Base-by-base conservation (phyloP, 2,329 filamentous ascomycete species). In the Simplicillium sp. region DNA sequence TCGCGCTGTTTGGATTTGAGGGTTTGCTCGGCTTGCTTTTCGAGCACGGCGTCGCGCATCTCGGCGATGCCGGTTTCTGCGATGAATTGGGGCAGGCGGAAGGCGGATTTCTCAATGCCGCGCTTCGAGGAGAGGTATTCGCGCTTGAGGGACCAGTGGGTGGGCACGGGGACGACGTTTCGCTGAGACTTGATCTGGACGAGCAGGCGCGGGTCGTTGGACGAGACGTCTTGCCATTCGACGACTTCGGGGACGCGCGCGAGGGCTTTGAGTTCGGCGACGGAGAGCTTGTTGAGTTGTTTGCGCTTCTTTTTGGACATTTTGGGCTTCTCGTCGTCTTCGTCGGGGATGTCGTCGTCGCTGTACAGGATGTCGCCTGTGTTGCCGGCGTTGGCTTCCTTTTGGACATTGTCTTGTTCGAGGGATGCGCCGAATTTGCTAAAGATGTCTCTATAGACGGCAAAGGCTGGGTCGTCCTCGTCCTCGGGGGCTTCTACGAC, bases 41-140 rank as follows among this genome's bases (percentile, higher is more conserved):
- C 92, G 36, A 97, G 66, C 0, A 94, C 88, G 3, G 92, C 90
- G 58, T 97, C 92, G 50, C 92, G 82, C 92, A 98, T 98, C 67
- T 97, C 92, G 13, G 88, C 80, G 54, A 98, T 98, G 29, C 92
- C 92, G 2, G 92, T 98, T 57, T 97, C 92, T 52, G 90, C 84
- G 49, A 98, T 98, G 61, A 97, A 98, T 54, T 90, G 92, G 1
- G 92, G 92, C 13, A 98, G 74, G 18, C 87, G 77, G 61, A 97
- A 98, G 0, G 89, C 82, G 1, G 90, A 77, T 65, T 98, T 98
- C 62, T 98, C 92, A 45, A 98, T 87, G 64, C 92, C 92, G 45
- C 92, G 78, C 65, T 98, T 98, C 35, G 89, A 96, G 1, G 90
- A 97, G 3, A 98, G 71, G 56, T 98, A 98, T 60, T 98, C 92